A percentile compares a stretch with the other conserved stretches of the same genome.
These are phyloP conservation scores for Blastomyces emzantsi DNA, from an alignment of 2,329 filamentous ascomycete species.

Conservation along the genomic window DNA sequence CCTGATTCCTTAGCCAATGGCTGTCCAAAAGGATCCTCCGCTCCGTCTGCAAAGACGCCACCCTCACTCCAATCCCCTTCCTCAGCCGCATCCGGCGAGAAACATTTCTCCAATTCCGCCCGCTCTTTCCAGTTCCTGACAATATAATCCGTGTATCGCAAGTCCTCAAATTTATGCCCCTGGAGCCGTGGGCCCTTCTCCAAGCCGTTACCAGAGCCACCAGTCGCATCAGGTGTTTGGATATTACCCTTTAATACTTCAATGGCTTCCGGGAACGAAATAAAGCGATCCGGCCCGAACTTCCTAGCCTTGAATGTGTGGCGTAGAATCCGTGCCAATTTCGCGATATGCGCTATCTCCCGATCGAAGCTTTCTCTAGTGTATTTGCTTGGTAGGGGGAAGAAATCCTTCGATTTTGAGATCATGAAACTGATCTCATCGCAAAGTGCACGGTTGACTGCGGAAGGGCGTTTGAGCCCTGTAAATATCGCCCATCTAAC, in stretches of 20 bases:
- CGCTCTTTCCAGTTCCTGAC: constrained; percentile 19
- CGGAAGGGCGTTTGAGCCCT: constrained; percentile 27
- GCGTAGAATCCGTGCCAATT: not conserved
- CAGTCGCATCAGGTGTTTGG: not conserved
- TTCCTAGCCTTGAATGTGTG: not conserved
- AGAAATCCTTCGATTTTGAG: constrained; percentile 13
- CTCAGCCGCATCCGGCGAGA: constrained; percentile 11
- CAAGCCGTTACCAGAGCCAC: not conserved
- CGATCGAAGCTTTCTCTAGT: not conserved
- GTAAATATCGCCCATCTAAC: constrained; percentile 35
- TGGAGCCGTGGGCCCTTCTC: not conserved
- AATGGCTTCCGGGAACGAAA: not conserved
- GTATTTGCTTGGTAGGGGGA: not conserved
- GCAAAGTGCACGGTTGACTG: constrained; percentile 25
- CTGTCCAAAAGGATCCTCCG: not conserved
- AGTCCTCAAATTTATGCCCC: constrained; percentile 1
- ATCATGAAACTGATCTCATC: constrained; percentile 27
- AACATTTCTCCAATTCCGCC: constrained; percentile 17
- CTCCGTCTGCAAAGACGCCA: constrained; percentile 3
- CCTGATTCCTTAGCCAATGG: not conserved
- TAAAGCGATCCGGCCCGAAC: not conserved
- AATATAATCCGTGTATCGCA: constrained; percentile 12
- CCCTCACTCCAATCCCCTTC: constrained; percentile 13
- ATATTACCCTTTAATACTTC: not conserved
- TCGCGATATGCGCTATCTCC: not conserved